These are phyloP conservation scores for Tardiomyces digboiensis DNA, from an alignment of 1,139 yeast genomes.

Conservation along the genomic window DNA sequence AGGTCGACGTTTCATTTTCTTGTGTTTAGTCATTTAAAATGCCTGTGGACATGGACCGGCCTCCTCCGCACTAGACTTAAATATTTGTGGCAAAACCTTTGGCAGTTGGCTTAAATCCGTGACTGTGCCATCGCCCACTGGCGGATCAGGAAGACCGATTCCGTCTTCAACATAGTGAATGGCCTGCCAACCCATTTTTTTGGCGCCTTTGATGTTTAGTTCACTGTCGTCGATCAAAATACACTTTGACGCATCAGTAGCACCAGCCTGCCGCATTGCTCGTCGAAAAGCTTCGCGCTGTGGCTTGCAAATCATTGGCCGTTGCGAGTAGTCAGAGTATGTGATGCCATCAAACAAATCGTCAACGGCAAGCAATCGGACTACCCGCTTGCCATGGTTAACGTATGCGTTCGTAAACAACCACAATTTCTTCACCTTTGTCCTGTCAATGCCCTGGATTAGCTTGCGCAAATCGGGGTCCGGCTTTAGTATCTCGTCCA, in stretches of 20 bases:
- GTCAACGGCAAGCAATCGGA: slow-evolving; percentile 72
- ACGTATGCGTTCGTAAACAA: slow-evolving; percentile 90
- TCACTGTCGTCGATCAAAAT: slow-evolving; percentile 82
- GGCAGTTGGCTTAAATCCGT: slow-evolving; percentile 11
- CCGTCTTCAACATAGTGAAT: slow-evolving; percentile 46
- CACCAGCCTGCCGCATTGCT: slow-evolving; percentile 57
- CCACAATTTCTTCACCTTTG: slow-evolving; percentile 59
- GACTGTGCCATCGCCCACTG: slow-evolving; percentile 5
- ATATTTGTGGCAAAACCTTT: slow-evolving; percentile 11
- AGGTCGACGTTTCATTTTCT: not conserved
- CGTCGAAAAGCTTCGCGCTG: slow-evolving; percentile 48
- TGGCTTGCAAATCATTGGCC: slow-evolving; percentile 80
- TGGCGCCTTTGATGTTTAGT: slow-evolving; percentile 29
- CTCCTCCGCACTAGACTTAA: slow-evolving; percentile 1
- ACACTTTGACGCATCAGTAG: slow-evolving; percentile 35
- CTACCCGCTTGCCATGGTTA: slow-evolving; percentile 69
- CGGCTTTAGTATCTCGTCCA: slow-evolving; percentile 63
- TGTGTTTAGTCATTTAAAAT: too few relatives aligned
- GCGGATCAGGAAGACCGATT: slow-evolving; percentile 1
- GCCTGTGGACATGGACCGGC: not conserved
- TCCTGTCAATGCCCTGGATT: slow-evolving; percentile 26
- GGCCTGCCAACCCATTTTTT: slow-evolving; percentile 35
- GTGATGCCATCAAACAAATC: slow-evolving; percentile 92
- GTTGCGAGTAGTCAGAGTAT: slow-evolving; percentile 68
- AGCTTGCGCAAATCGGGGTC: slow-evolving; percentile 28